These are phyloP conservation scores for Pelargonium australe DNA, from an alignment of 441 rosid species.

Conservation along the genomic window DNA sequence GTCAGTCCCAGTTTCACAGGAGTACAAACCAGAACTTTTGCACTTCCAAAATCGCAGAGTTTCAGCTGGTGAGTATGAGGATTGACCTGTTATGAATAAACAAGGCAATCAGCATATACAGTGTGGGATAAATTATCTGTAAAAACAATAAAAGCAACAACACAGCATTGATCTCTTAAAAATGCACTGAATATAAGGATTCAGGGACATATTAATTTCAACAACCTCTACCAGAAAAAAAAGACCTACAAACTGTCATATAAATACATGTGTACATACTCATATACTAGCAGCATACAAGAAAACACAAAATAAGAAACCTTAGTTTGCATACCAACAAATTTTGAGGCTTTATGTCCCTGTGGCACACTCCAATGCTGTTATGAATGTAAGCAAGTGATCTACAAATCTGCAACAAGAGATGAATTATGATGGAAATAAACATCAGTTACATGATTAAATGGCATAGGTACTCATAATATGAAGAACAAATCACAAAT, in stretches of 20 bases:
- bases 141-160: no score
- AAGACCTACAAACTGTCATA: no score
- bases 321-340: constrained; percentile 29
- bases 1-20: constrained; percentile 1
- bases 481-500: background rate
- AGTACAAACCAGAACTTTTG: constrained; percentile 82
- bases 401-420: constrained; percentile 37
- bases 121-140: no score
- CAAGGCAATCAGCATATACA: background rate
- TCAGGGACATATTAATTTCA: no score
- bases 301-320: background rate
- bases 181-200: no score
- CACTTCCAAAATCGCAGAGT: constrained; percentile 92
- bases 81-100: constrained; percentile 46
- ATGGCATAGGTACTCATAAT: background rate
- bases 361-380: constrained; percentile 41
- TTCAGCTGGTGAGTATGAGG: constrained; percentile 95
- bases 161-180: no score
- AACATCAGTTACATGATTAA: background rate
- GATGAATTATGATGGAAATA: background rate
- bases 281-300: no score
- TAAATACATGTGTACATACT: no score
- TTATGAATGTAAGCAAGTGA: constrained; percentile 47
- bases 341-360: constrained; percentile 50
- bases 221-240: no score